phyloP scores from a whole-genome alignment of 306 rosid genomes.

The Prunus mira region DNA sequence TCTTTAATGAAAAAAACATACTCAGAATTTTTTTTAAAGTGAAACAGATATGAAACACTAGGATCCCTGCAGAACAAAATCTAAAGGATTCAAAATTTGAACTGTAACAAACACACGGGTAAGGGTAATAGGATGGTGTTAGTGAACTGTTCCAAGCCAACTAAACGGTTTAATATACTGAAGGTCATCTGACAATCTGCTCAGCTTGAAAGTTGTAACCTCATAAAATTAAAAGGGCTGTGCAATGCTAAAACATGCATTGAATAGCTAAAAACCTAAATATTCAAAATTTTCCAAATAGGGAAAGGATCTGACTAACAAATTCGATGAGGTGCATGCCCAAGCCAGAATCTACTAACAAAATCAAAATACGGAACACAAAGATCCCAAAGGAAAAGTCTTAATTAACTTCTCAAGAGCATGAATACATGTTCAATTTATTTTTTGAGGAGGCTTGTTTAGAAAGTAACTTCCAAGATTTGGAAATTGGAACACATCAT shows the following conservation, averaged over 20 bases:
- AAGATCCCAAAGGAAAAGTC: neutral
- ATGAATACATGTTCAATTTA: neutral
- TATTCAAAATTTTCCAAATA: neutral
- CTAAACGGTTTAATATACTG: neutral
- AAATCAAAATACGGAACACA: neutral
- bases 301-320: neutral
- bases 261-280: neutral
- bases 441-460: neutral
- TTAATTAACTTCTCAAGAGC: neutral
- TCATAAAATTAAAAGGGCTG: too few species aligned
- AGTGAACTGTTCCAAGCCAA: neutral
- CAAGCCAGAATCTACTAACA: neutral
- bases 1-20: too few species aligned
- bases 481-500: neutral
- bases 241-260: too few species aligned
- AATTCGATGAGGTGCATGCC: neutral
- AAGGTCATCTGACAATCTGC: neutral
- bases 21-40: neutral
- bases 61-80: neutral
- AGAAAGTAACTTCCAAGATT: neutral
- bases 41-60: neutral
- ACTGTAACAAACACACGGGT: neutral
- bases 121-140: too few species aligned
- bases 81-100: neutral
- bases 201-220: neutral